Percentiles rank a stretch among this genome's conserved stretches.
Conservation (phyloP, 2,329 filamentous ascomycete species). For the Aspergillus pseudonomiae region DNA sequence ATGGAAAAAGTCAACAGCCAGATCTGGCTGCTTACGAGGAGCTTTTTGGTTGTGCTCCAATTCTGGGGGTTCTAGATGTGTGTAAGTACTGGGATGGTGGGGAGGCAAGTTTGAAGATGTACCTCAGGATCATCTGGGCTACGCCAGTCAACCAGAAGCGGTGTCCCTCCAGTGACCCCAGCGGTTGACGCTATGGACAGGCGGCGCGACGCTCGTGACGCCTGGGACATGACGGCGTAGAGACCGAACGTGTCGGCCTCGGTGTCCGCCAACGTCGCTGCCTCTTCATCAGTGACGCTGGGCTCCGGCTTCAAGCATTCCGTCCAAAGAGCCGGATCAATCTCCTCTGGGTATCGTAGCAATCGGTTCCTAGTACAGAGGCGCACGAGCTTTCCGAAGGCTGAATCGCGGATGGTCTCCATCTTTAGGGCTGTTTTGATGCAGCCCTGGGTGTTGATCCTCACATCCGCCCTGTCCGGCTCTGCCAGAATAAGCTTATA, state of each 20-base stretch:
- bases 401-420: conserved; percentile 24
- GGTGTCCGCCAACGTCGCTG: conserved; percentile 2
- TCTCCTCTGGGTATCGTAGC: conserved; percentile 25
- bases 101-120: no score
- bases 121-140: conserved; percentile 21
- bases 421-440: not conserved
- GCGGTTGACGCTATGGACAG: conserved; percentile 10
- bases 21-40: conserved; percentile 51
- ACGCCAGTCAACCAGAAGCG: conserved; percentile 23
- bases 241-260: conserved; percentile 19
- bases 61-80: conserved; percentile 48
- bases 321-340: conserved; percentile 15
- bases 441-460: not conserved
- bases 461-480: not conserved
- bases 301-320: conserved; percentile 19
- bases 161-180: not conserved
- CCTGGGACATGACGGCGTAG: conserved; percentile 25
- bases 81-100: not conserved
- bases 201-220: conserved; percentile 6
- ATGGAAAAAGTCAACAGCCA: conserved; percentile 52
- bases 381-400: conserved; percentile 27
- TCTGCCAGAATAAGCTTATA: not conserved
- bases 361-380: conserved; percentile 14
- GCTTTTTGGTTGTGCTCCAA: conserved; percentile 49
- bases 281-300: conserved; percentile 11